These are phyloP conservation scores for Botrytis elliptica DNA, from an alignment of 2,329 filamentous ascomycete species.

Conservation along the genomic window DNA sequence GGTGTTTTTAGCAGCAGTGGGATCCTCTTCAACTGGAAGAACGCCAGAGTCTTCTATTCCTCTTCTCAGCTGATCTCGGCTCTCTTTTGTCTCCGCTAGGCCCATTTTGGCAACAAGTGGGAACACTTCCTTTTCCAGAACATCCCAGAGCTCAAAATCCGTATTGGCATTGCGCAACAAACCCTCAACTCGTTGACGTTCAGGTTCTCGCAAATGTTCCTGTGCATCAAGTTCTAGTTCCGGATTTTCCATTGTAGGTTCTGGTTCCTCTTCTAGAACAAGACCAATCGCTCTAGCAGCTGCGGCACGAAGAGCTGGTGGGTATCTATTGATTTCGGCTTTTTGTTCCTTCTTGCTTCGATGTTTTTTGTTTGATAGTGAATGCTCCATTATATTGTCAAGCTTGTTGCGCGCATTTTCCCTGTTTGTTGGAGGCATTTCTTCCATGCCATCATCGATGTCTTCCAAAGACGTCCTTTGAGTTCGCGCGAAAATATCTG, in stretches of 20 bases:
- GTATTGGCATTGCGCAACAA: conserved; percentile 55
- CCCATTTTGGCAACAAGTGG: conserved; percentile 56
- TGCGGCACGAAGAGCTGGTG: conserved; percentile 35
- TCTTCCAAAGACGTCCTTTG: conserved; percentile 30
- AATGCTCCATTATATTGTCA: conserved; percentile 28
- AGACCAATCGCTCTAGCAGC: conserved; percentile 38
- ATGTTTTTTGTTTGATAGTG: conserved; percentile 15
- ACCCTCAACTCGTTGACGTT: conserved; percentile 52
- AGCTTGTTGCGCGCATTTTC: conserved; percentile 28
- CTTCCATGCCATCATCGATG: not conserved
- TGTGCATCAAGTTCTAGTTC: conserved; percentile 24
- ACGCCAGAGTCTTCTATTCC: not conserved
- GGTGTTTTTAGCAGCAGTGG: not conserved
- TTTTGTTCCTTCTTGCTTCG: conserved; percentile 25
- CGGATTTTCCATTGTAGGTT: conserved; percentile 14
- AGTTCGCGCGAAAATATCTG: conserved; percentile 51
- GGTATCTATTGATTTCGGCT: conserved; percentile 34
- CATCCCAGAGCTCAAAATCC: conserved; percentile 65
- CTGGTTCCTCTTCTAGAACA: conserved; percentile 19
- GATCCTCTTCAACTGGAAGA: not conserved
- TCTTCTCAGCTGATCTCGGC: conserved; percentile 1
- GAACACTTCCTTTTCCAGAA: conserved; percentile 68
- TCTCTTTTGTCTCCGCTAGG: conserved; percentile 42
- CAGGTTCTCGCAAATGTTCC: conserved; percentile 41
- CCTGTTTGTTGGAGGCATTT: not conserved